Conservation (phyloP, 306 rosid species). For the Geum urbanum region DNA sequence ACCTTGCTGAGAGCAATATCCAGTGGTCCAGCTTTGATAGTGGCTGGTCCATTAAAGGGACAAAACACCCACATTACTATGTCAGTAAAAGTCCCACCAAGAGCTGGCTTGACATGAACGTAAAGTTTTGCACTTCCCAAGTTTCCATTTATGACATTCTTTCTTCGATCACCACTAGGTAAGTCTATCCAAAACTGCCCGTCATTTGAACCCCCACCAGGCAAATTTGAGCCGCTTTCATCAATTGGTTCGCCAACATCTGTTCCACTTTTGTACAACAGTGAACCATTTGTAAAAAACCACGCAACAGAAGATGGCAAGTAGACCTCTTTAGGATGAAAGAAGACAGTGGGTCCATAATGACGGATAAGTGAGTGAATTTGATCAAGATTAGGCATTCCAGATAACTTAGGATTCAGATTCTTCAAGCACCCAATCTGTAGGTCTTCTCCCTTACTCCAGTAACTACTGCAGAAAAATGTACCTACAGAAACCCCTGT, state of each 20-base stretch:
- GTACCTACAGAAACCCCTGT: constrained; percentile 69
- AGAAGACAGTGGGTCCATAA: constrained; percentile 82
- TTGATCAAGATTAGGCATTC: constrained; percentile 73
- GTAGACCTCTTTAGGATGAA: constrained; percentile 76
- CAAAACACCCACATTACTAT: constrained; percentile 89
- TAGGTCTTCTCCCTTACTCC: constrained; percentile 45
- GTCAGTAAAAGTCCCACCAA: constrained; percentile 85
- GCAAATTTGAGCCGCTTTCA: constrained; percentile 64
- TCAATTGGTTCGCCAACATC: constrained; percentile 53
- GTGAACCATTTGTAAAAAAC: constrained; percentile 70
- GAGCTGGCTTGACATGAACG: constrained; percentile 82
- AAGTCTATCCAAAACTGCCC: constrained; percentile 81
- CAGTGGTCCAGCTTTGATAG: constrained; percentile 58
- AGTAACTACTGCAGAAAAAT: constrained; percentile 51
- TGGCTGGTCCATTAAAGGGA: constrained; percentile 89
- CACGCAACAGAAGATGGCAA: constrained; percentile 93
- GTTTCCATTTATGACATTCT: constrained; percentile 52
- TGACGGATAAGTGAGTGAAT: constrained; percentile 73
- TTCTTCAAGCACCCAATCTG: constrained; percentile 78
- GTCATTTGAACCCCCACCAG: constrained; percentile 62
- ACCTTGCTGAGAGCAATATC: constrained; percentile 49
- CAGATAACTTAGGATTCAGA: constrained; percentile 38
- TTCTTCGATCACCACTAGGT: constrained; percentile 52
- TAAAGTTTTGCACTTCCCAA: constrained; percentile 65
- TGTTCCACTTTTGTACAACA: constrained; percentile 43